phyloP scores from a whole-genome alignment of 345 rosid genomes.

The Anastatica hierochuntica region DNA sequence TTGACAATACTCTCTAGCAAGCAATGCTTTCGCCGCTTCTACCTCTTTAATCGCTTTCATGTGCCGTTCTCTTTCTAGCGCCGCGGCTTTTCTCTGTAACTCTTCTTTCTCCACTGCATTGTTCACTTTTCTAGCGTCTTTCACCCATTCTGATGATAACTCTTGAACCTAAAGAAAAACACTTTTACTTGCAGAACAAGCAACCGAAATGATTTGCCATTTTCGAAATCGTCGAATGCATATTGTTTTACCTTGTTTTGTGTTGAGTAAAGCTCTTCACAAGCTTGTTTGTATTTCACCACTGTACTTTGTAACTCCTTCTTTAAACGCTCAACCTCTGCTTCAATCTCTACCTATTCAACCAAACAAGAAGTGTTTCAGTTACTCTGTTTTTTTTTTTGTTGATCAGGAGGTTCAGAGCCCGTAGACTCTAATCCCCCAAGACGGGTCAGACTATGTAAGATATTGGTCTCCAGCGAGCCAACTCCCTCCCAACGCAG shows the following conservation, averaged over 20 bases:
- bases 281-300: slow-evolving; percentile 50
- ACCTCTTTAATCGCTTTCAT: slow-evolving; percentile 55
- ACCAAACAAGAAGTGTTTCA: slow-evolving; percentile 3
- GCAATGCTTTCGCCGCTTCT: slow-evolving; percentile 55
- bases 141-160: slow-evolving; percentile 49
- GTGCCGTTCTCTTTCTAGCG: slow-evolving; percentile 52
- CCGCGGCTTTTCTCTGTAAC: slow-evolving; percentile 42
- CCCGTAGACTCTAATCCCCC: no score
- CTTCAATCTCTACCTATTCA: slow-evolving; percentile 38
- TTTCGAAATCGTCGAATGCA: background rate
- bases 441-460: no score
- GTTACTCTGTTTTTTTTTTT: no score
- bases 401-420: no score
- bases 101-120: slow-evolving; percentile 61
- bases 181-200: slow-evolving; percentile 6
- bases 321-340: slow-evolving; percentile 56
- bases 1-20: slow-evolving; percentile 46
- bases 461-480: no score
- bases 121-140: slow-evolving; percentile 44
- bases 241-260: slow-evolving; percentile 49
- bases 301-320: slow-evolving; percentile 49
- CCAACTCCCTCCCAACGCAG: no score
- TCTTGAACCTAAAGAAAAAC: slow-evolving; percentile 38
- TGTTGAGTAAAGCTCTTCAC: slow-evolving; percentile 55
- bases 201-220: background rate